These are phyloP conservation scores for Lepidium aucheri DNA, from an alignment of 345 rosid species.

Conservation along the genomic window DNA sequence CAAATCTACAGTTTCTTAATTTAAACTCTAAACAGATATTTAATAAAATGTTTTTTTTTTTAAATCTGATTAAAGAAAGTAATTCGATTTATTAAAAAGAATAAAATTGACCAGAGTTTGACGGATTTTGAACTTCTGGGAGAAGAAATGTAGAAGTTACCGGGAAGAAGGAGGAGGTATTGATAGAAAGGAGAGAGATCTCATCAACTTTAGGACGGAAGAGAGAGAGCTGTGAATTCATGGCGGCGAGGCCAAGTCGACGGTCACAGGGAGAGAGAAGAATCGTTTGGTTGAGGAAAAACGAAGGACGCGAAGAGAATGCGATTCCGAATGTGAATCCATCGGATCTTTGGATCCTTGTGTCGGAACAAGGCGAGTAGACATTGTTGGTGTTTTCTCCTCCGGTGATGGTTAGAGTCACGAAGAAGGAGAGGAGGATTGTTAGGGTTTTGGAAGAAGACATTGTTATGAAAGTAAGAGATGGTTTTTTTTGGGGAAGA, in stretches of 20 bases:
- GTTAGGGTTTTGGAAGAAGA: slow-evolving; percentile 12
- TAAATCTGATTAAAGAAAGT: background rate
- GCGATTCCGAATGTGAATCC: slow-evolving; percentile 79
- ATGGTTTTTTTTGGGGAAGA: background rate
- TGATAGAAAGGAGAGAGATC: slow-evolving; percentile 92
- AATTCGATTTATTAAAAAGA: background rate
- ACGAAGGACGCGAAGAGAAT: slow-evolving; percentile 50
- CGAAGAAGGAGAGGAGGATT: slow-evolving; percentile 3
- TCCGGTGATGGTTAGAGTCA: background rate
- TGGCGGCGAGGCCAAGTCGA: slow-evolving; percentile 48
- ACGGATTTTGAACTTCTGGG: background rate
- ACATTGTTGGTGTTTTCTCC: slow-evolving; percentile 34
- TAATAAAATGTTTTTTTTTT: background rate
- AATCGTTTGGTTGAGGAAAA: slow-evolving; percentile 34
- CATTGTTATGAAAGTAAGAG: background rate
- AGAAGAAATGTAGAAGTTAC: slow-evolving; percentile 9
- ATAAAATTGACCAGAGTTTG: background rate
- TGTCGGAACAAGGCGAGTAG: slow-evolving; percentile 62
- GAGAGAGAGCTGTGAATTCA: slow-evolving; percentile 54
- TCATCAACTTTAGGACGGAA: slow-evolving; percentile 86
- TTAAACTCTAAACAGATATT: background rate
- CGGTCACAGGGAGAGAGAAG: slow-evolving; percentile 81
- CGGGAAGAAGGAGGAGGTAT: slow-evolving; percentile 54
- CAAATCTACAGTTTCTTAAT: background rate
- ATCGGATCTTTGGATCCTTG: slow-evolving; percentile 62